A percentile compares a stretch with the other conserved stretches of the same genome.
Evolutionary conservation across 306 rosid genomes (phyloP).

Genomic region (Boehmeria nivea): DNA sequence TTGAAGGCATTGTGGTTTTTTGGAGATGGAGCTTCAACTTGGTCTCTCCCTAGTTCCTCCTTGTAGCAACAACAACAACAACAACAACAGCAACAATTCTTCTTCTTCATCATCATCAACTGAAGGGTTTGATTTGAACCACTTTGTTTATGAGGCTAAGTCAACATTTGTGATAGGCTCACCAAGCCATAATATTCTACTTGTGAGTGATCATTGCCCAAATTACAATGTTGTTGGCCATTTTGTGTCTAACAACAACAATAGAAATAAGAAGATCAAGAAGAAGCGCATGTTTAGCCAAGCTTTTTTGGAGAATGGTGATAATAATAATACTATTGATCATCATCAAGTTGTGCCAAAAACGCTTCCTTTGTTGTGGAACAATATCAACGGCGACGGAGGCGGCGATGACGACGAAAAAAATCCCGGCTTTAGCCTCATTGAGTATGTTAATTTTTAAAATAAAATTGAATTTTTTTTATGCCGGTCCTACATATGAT

Average conservation of each 20-base stretch:
- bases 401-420: conserved; percentile 17
- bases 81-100: background rate
- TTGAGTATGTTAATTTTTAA: conserved; percentile 17
- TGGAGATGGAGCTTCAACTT: conserved; percentile 72
- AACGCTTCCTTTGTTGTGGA: conserved; percentile 63
- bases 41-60: conserved; percentile 52
- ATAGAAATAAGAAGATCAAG: background rate
- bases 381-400: conserved; percentile 28
- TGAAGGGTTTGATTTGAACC: background rate
- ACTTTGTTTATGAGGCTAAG: too few relatives aligned
- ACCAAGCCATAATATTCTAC: too few relatives aligned
- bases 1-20: background rate
- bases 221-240: too few relatives aligned
- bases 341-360: conserved; percentile 20
- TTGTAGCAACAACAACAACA: background rate
- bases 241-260: too few relatives aligned
- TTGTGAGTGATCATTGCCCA: too few relatives aligned
- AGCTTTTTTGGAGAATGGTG: too few relatives aligned
- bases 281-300: conserved; percentile 38
- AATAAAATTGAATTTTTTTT: too few relatives aligned
- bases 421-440: background rate
- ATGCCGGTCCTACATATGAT: too few relatives aligned
- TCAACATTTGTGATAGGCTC: too few relatives aligned
- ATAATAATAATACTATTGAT: too few relatives aligned
- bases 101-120: background rate